phyloP scores from a whole-genome alignment of 805 yeast genomes.

The Teunomyces cretensis region DNA sequence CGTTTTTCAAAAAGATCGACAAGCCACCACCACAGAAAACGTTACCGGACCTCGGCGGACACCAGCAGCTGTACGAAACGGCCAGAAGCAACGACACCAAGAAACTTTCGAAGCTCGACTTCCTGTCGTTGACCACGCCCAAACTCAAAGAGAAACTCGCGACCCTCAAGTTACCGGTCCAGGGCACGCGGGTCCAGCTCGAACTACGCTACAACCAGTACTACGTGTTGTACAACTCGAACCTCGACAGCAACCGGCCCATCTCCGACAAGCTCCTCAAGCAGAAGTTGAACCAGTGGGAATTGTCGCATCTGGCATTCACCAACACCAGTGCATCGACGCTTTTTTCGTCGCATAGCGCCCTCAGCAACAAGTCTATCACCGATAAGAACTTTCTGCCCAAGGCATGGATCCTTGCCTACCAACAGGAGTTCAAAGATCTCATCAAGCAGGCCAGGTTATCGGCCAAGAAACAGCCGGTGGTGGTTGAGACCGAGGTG shows the following conservation, averaged over 20 bases:
- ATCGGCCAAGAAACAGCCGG: background rate
- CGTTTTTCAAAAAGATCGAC: conserved; percentile 26
- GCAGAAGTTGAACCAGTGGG: conserved; percentile 67
- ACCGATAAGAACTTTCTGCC: conserved; percentile 49
- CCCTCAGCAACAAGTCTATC: conserved; percentile 29
- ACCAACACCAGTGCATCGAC: conserved; percentile 17
- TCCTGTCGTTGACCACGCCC: conserved; percentile 54
- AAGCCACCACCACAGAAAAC: conserved; percentile 1
- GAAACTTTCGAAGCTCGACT: conserved; percentile 64
- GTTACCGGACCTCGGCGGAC: conserved; percentile 13
- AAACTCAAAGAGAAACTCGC: conserved; percentile 61
- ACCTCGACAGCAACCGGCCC: conserved; percentile 70
- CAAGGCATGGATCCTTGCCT: conserved; percentile 41
- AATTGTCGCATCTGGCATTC: conserved; percentile 40
- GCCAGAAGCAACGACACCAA: conserved; percentile 23
- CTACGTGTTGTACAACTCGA: conserved; percentile 76
- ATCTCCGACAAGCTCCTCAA: conserved; percentile 54
- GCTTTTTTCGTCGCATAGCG: conserved; percentile 18
- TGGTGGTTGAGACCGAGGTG: no score
- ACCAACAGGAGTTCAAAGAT: conserved; percentile 38
- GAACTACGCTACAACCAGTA: conserved; percentile 76
- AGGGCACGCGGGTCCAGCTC: conserved; percentile 62
- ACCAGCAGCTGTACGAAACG: conserved; percentile 29
- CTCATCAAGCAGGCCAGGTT: conserved; percentile 38
- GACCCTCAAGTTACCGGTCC: conserved; percentile 53